A percentile compares a stretch with the other conserved stretches of the same genome.
These are phyloP conservation scores for Zelonia costaricensis DNA, from an alignment of 208 protist genomes.

Conservation along the genomic window DNA sequence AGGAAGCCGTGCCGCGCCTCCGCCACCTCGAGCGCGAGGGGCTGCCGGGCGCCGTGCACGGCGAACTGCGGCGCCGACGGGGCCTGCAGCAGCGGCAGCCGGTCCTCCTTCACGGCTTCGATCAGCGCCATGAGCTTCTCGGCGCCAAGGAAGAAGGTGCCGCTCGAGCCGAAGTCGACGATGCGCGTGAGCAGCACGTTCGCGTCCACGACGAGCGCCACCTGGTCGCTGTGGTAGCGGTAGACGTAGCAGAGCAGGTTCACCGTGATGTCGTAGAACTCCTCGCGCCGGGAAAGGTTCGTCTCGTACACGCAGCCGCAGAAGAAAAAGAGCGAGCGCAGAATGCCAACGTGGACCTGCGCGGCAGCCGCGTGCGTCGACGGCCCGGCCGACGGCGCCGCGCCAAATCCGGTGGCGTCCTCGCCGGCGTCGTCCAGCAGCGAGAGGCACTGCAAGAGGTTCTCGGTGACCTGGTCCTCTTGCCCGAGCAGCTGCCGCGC, in stretches of 20 bases:
- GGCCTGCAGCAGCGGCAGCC: slow-evolving; percentile 41
- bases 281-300: slow-evolving; percentile 32
- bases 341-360: slow-evolving; percentile 67
- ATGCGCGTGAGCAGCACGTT: slow-evolving; percentile 68
- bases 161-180: slow-evolving; percentile 49
- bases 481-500: slow-evolving; percentile 64
- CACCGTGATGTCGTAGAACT: slow-evolving; percentile 76
- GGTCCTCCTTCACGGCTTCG: slow-evolving; percentile 53
- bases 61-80: neutral
- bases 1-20: slow-evolving; percentile 55
- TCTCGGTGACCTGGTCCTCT: slow-evolving; percentile 62
- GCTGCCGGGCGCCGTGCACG: neutral
- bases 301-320: slow-evolving; percentile 77
- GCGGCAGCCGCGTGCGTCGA: neutral
- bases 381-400: neutral
- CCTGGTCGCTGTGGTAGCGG: slow-evolving; percentile 75
- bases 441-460: slow-evolving; percentile 69
- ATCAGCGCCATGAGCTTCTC: slow-evolving; percentile 62
- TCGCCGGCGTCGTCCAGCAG: slow-evolving; percentile 26
- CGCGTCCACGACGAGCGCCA: slow-evolving; percentile 66
- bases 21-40: slow-evolving; percentile 22
- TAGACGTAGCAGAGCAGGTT: slow-evolving; percentile 77
- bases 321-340: slow-evolving; percentile 88
- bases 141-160: slow-evolving; percentile 58
- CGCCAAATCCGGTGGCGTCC: too few species aligned